Evolutionary conservation across 768 basidiomycete species (phyloP).

Genomic region (Agrocybe pediades): DNA sequence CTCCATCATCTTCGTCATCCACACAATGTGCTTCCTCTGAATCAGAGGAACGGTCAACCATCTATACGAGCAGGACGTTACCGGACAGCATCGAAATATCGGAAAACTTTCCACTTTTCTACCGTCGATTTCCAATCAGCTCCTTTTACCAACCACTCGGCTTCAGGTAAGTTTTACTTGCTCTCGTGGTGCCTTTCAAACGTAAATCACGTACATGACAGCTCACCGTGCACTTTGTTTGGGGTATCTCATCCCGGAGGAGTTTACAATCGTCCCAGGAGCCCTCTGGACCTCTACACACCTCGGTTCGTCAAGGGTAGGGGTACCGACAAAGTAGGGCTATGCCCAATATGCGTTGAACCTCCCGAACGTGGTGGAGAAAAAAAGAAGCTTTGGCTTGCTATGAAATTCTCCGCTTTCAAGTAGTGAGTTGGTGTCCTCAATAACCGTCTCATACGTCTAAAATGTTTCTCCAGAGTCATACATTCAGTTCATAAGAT

Average conservation of each 20-base stretch:
- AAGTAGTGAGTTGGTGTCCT: slow-evolving; percentile 62
- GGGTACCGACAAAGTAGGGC: slow-evolving; percentile 67
- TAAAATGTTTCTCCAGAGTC: slow-evolving; percentile 17
- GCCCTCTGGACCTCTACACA: slow-evolving; percentile 70
- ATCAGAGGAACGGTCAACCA: background rate
- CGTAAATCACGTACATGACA: slow-evolving; percentile 12
- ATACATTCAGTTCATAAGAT: background rate
- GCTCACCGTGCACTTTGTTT: slow-evolving; percentile 39
- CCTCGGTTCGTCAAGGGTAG: slow-evolving; percentile 76
- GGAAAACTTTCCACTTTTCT: slow-evolving; percentile 59
- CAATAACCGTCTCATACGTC: background rate
- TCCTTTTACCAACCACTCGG: slow-evolving; percentile 48
- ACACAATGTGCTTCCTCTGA: background rate
- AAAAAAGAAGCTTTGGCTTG: slow-evolving; percentile 66
- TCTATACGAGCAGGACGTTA: slow-evolving; percentile 48
- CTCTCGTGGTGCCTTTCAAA: background rate
- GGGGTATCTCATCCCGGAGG: slow-evolving; percentile 45
- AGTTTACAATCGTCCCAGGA: slow-evolving; percentile 60
- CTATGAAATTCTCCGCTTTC: slow-evolving; percentile 81
- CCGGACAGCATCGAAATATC: slow-evolving; percentile 49
- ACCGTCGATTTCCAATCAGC: slow-evolving; percentile 70
- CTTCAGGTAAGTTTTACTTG: slow-evolving; percentile 34
- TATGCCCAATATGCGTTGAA: slow-evolving; percentile 81
- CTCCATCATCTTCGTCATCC: background rate
- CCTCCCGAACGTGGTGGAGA: slow-evolving; percentile 59